Evolutionary conservation across 768 basidiomycete species (phyloP), one percentile per base, ranked within the genome.

Genomic region (Mycena haematopus): DNA sequence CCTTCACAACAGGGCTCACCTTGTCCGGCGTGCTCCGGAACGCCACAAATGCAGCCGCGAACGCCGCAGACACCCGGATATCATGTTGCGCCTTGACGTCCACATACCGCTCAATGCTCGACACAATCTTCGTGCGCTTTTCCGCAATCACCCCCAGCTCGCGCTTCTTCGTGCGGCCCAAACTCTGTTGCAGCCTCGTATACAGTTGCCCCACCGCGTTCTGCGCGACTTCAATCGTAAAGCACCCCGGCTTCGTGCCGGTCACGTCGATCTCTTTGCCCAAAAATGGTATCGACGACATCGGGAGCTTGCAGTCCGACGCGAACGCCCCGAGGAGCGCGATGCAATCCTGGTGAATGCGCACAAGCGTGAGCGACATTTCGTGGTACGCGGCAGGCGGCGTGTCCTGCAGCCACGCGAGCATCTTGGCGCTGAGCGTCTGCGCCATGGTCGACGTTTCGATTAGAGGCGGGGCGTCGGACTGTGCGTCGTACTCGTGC

Each of bases 1-100:
- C 94, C 74, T 96, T 95, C 46, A 99, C 95, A 51, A 99, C 88
- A 0, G 97, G 96, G 68, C 93, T 96, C 65, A 99, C 89, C 77
- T 97, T 98, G 63, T 94, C 87, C 0, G 97, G 96, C 13, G 93
- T 87, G 35, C 86, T 86, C 71, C 85, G 83, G 66, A 98, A 87
- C 9, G 95, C 90, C 14, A 99, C 90, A 66, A 95, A 90, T 0
- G 96, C 94, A 2, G 93, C 90, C 9, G 96, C 94, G 69, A 97
- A 91, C 0, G 94, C 87, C 8, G 97, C 93, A 2, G 88, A 89
- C 21, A 98, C 90, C 44, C 95, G 91, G 22, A 87, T 85, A 66
- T 98, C 96, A 70, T 95, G 87, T 69, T 91, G 89, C 29, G 83
- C 83, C 77, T 96, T 98, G 65, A 91, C 82, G 62, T 92, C 89